These are phyloP conservation scores for bread wheat (Triticum aestivum) DNA, from an alignment of 176 grass and related monocot species.

Conservation along the genomic window IWGSC_CS_RefSeq_v2.1 NC_057811.1:485647635-485648134, in stretches of 20 bases:
- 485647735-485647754: not conserved
- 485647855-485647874: not conserved
- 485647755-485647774: not conserved
- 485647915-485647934: not conserved
- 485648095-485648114: not conserved
- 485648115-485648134: not conserved
- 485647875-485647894: not conserved
- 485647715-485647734: rapidly evolving
- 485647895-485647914: not conserved
- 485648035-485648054: not conserved
- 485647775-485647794: not conserved
- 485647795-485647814: too few relatives aligned
- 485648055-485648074: not conserved
- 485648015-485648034: not conserved
- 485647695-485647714: not conserved
- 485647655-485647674: rapidly evolving
- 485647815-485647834: not conserved
- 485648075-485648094: not conserved
- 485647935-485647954: not conserved
- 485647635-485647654: not conserved
- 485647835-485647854: not conserved
- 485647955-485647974: not conserved
- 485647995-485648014: not conserved
- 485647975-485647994: rapidly evolving
- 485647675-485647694: not conserved